Percentiles rank a stretch among this genome's conserved stretches.
Conservation (phyloP, 164 flowering plant species). For the Vitis cinerea region DNA sequence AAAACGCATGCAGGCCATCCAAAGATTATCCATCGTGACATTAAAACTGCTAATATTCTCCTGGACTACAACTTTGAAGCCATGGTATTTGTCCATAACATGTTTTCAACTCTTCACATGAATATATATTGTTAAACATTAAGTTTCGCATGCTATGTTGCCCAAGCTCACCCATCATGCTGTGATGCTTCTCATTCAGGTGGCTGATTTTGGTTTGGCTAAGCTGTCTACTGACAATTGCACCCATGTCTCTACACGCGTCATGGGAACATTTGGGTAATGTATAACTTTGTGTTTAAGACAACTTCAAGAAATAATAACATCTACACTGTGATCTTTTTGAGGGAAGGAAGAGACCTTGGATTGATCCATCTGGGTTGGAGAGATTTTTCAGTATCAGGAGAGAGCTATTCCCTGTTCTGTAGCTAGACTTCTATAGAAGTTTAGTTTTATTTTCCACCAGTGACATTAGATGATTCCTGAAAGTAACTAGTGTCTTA, state of each 20-base stretch:
- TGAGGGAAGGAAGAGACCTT: too few species aligned
- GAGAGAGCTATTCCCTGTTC: too few species aligned
- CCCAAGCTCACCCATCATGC: neutral
- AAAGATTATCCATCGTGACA: conserved; percentile 68
- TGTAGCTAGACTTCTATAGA: too few species aligned
- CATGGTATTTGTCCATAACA: conserved; percentile 35
- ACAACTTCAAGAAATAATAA: too few species aligned
- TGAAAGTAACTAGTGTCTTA: too few species aligned
- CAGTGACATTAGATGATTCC: too few species aligned
- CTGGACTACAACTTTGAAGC: conserved; percentile 66
- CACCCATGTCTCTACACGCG: conserved; percentile 87
- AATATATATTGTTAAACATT: neutral
- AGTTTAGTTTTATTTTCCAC: too few species aligned
- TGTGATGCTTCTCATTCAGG: conserved; percentile 35
- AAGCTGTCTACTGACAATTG: conserved; percentile 60
- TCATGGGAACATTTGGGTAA: conserved; percentile 91
- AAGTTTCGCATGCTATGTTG: neutral
- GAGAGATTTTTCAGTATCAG: too few species aligned
- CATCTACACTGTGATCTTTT: too few species aligned
- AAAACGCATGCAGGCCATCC: conserved; percentile 56
- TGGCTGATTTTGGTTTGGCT: conserved; percentile 85
- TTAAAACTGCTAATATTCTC: conserved; percentile 71
- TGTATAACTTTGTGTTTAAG: neutral
- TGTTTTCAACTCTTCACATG: neutral
- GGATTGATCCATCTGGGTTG: too few species aligned